phyloP scores from a whole-genome alignment of 2,329 filamentous ascomycete genomes.

The Ceratocystis harringtonii region DNA sequence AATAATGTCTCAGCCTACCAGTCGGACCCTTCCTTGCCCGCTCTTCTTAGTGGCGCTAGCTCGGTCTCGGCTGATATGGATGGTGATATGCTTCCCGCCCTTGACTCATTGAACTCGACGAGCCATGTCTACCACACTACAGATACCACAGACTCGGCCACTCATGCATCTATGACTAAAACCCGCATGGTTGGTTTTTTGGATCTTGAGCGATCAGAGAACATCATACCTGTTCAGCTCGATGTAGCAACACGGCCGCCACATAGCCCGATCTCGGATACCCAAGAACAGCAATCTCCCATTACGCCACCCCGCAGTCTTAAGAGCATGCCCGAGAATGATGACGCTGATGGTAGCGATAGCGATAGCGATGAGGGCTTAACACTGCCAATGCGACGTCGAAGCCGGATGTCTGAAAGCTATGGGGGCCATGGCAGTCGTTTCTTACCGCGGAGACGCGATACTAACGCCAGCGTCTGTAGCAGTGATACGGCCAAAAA shows the following conservation, averaged over 20 bases:
- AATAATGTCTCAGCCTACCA: conserved; percentile 39
- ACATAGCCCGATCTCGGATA: conserved; percentile 5
- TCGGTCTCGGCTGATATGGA: conserved; percentile 49
- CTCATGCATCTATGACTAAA: conserved; percentile 37
- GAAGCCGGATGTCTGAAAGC: conserved; percentile 11
- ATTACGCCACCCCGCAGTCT: not conserved
- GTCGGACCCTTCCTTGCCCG: conserved; percentile 49
- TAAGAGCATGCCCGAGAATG: conserved; percentile 10
- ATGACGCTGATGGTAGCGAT: conserved; percentile 17
- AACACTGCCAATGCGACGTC: conserved; percentile 17
- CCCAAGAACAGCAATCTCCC: not conserved
- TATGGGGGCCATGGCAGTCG: conserved; percentile 1
- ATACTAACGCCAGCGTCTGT: conserved; percentile 17
- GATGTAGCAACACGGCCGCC: conserved; percentile 16
- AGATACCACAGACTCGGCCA: conserved; percentile 40
- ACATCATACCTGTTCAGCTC: conserved; percentile 22
- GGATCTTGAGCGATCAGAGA: conserved; percentile 21
- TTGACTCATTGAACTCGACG: conserved; percentile 30
- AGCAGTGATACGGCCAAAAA: conserved; percentile 18
- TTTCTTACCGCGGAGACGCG: conserved; percentile 14
- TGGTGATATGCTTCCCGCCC: conserved; percentile 40
- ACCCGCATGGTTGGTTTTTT: conserved; percentile 32
- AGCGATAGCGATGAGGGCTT: conserved; percentile 19
- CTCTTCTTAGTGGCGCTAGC: conserved; percentile 47
- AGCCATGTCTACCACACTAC: conserved; percentile 35